A percentile compares a stretch with the other conserved stretches of the same genome.
Conservation (phyloP, 805 yeast genomes). For the Hemisphaericaspora nanyangensis region DNA sequence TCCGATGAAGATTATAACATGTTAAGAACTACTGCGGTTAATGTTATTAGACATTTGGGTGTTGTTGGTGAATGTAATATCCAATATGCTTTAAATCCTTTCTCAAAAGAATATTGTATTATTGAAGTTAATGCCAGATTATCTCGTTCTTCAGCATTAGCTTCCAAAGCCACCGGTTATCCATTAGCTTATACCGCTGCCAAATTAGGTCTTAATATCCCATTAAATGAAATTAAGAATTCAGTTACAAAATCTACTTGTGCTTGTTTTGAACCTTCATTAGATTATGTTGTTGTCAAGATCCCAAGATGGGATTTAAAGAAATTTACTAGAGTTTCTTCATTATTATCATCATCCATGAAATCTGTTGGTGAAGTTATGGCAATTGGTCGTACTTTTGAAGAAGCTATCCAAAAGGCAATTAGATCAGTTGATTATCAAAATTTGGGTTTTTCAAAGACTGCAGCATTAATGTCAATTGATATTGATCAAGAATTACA, state of each 20-base stretch:
- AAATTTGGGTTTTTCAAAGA: conserved; percentile 87
- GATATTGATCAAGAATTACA: conserved; percentile 91
- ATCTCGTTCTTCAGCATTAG: conserved; percentile 97
- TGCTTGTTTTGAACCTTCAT: conserved; percentile 95
- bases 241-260: conserved; percentile 92
- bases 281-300: conserved; percentile 94
- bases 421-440: conserved; percentile 95
- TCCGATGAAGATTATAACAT: conserved; percentile 96
- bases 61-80: conserved; percentile 99
- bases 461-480: conserved; percentile 81
- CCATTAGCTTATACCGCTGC: conserved; percentile 99
- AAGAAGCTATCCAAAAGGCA: conserved; percentile 97
- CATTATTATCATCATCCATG: conserved; percentile 87
- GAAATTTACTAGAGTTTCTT: conserved; percentile 90
- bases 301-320: conserved; percentile 99
- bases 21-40: conserved; percentile 96
- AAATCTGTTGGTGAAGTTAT: conserved; percentile 98
- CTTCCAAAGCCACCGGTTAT: conserved; percentile 98
- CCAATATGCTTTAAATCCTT: conserved; percentile 93
- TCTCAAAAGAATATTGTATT: conserved; percentile 90
- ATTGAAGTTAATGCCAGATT: conserved; percentile 97
- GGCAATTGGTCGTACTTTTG: conserved; percentile 96
- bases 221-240: conserved; percentile 86
- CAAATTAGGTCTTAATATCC: conserved; percentile 87
- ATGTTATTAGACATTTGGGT: conserved; percentile 94